These are phyloP conservation scores for Dothideomycetes sp. DNA, from an alignment of 2,329 filamentous ascomycete species.

Conservation along the genomic window DNA sequence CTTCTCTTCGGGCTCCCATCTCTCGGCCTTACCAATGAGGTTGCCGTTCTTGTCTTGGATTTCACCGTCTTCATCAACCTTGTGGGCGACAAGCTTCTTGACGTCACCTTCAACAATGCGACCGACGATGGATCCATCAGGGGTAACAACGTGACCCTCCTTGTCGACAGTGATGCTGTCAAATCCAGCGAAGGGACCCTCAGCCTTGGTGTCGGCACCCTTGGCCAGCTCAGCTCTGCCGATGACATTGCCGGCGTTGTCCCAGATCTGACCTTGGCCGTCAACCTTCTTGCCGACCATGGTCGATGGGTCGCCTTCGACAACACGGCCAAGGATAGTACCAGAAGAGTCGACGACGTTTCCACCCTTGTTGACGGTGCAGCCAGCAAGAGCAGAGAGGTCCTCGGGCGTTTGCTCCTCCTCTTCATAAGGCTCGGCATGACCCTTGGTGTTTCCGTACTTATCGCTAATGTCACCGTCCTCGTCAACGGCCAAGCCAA, in stretches of 20 bases:
- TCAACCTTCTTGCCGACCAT: conserved; percentile 55
- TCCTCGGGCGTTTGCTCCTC: conserved; percentile 42
- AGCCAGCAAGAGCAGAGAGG: conserved; percentile 51
- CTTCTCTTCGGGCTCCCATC: conserved; percentile 46
- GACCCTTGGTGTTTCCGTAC: conserved; percentile 55
- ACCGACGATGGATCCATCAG: conserved; percentile 39
- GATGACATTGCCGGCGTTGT: conserved; percentile 53
- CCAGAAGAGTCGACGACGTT: conserved; percentile 53
- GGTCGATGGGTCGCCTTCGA: conserved; percentile 47
- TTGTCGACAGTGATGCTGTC: conserved; percentile 48
- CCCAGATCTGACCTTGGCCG: conserved; percentile 55
- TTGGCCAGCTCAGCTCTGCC: conserved; percentile 49
- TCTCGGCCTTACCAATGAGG: conserved; percentile 43
- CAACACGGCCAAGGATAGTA: conserved; percentile 48
- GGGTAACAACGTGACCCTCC: conserved; percentile 46
- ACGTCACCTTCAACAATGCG: conserved; percentile 42
- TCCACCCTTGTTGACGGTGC: conserved; percentile 54
- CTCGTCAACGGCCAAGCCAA: conserved; percentile 66
- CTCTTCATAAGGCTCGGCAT: conserved; percentile 47
- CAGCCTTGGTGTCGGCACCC: conserved; percentile 40
- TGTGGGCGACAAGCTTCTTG: conserved; percentile 43
- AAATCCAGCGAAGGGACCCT: conserved; percentile 53
- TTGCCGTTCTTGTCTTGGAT: conserved; percentile 47
- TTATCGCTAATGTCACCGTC: conserved; percentile 76
- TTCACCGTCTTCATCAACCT: conserved; percentile 43